Evolutionary conservation across 805 yeast genomes (phyloP).

Genomic region (Candida piceae): DNA sequence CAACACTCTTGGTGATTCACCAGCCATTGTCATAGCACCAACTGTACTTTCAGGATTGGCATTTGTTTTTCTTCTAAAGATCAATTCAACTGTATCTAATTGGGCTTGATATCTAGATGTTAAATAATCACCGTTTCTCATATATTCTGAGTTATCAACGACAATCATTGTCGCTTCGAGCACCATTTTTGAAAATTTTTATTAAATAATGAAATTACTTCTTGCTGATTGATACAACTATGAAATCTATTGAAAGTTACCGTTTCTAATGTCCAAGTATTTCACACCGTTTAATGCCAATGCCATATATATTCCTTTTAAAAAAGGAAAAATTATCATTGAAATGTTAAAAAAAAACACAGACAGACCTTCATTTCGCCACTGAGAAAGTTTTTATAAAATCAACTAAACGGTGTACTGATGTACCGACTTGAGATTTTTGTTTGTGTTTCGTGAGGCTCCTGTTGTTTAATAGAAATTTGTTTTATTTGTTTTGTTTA

Average conservation of each 20-base stretch:
- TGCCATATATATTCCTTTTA: too few relatives aligned
- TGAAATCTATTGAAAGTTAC: too few relatives aligned
- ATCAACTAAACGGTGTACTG: not conserved
- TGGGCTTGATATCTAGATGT: constrained; percentile 90
- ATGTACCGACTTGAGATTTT: not conserved
- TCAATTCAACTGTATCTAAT: constrained; percentile 78
- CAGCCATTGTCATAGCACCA: constrained; percentile 86
- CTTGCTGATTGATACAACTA: too few relatives aligned
- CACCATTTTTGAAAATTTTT: constrained; percentile 54
- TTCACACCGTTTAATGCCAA: too few relatives aligned
- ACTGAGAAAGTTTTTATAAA: not conserved
- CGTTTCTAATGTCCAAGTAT: too few relatives aligned
- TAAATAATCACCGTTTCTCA: constrained; percentile 92
- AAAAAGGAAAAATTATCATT: too few relatives aligned
- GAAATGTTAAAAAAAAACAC: too few relatives aligned
- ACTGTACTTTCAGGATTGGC: constrained; percentile 93
- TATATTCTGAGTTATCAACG: constrained; percentile 92
- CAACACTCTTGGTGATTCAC: constrained; percentile 79
- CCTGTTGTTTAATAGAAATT: not conserved
- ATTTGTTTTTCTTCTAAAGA: constrained; percentile 80
- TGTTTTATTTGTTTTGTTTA: not conserved
- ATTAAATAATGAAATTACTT: too few relatives aligned
- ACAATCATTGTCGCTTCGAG: constrained; percentile 95
- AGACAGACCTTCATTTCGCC: not conserved
- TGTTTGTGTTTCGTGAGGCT: not conserved